phyloP scores from a whole-genome alignment of 1,139 yeast species.

The Martiniozyma asiatica region DNA sequence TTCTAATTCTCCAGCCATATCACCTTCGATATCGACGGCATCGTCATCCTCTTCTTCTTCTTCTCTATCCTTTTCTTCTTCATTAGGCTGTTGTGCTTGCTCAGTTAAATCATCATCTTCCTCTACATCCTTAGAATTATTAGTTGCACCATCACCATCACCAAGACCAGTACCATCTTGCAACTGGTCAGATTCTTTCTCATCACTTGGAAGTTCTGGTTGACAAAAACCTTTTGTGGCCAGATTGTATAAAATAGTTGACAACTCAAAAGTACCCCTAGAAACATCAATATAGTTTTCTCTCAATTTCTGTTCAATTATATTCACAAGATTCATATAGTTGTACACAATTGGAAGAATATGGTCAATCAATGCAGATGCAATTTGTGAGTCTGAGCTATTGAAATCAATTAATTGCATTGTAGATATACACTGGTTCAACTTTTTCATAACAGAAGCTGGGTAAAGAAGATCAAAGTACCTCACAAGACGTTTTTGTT shows the following conservation, averaged over 20 bases:
- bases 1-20: slow-evolving; percentile 89
- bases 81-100: slow-evolving; percentile 76
- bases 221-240: slow-evolving; percentile 89
- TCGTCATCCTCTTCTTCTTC: slow-evolving; percentile 58
- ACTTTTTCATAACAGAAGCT: slow-evolving; percentile 18
- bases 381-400: slow-evolving; percentile 22
- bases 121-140: slow-evolving; percentile 74
- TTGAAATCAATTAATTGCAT: slow-evolving; percentile 27
- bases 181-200: slow-evolving; percentile 48
- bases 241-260: slow-evolving; percentile 45
- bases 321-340: slow-evolving; percentile 34
- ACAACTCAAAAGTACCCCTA: slow-evolving; percentile 49
- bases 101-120: slow-evolving; percentile 89
- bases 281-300: slow-evolving; percentile 39
- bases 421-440: slow-evolving; percentile 24
- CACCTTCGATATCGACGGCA: slow-evolving; percentile 91
- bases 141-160: slow-evolving; percentile 85
- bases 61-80: slow-evolving; percentile 56
- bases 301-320: slow-evolving; percentile 31
- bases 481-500: slow-evolving; percentile 34
- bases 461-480: slow-evolving; percentile 29
- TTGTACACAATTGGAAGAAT: slow-evolving; percentile 47
- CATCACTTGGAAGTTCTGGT: slow-evolving; percentile 70
- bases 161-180: slow-evolving; percentile 94
- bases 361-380: slow-evolving; percentile 30